phyloP scores from a whole-genome alignment of 139 green algal genomes.

The Parachlorella kessleri region DNA sequence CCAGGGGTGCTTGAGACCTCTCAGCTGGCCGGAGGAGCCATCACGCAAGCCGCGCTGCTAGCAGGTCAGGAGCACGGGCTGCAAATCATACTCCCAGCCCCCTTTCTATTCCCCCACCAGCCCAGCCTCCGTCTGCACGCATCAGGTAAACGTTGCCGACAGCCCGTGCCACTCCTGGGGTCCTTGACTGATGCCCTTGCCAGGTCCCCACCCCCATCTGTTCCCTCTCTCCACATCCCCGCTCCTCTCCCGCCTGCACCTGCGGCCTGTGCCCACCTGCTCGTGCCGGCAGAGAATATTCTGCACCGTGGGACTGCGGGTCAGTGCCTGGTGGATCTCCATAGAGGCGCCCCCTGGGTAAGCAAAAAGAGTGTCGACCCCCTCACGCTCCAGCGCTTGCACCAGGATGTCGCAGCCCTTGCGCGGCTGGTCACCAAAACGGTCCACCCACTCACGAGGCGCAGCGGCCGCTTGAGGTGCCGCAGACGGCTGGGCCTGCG shows the following conservation, averaged over 20 bases:
- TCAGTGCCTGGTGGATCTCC: constrained; percentile 99
- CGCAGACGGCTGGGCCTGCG: no score
- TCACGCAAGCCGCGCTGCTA: no score
- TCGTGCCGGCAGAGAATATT: constrained; percentile 99
- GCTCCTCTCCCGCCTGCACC: not conserved
- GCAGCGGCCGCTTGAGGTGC: no score
- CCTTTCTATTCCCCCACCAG: no score
- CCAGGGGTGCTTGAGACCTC: no score
- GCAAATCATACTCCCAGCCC: no score
- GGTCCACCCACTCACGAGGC: constrained; percentile 73
- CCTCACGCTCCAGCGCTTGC: constrained; percentile 90
- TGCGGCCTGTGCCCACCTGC: constrained; percentile 64
- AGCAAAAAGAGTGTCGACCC: constrained; percentile 81
- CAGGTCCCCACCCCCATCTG: not conserved
- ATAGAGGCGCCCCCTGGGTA: constrained; percentile 96
- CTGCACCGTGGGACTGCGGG: constrained; percentile 78
- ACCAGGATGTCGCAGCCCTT: constrained; percentile 99
- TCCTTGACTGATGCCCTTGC: no score
- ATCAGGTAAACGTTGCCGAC: no score
- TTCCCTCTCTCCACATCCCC: not conserved
- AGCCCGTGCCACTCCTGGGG: no score
- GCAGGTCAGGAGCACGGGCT: no score
- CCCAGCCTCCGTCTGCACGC: no score
- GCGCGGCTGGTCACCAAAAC: constrained; percentile 79
- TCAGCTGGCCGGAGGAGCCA: no score